Evolutionary conservation across 768 basidiomycete species (phyloP), one percentile per base, ranked within the genome.

Genomic region (Kondoa subrosea): DNA sequence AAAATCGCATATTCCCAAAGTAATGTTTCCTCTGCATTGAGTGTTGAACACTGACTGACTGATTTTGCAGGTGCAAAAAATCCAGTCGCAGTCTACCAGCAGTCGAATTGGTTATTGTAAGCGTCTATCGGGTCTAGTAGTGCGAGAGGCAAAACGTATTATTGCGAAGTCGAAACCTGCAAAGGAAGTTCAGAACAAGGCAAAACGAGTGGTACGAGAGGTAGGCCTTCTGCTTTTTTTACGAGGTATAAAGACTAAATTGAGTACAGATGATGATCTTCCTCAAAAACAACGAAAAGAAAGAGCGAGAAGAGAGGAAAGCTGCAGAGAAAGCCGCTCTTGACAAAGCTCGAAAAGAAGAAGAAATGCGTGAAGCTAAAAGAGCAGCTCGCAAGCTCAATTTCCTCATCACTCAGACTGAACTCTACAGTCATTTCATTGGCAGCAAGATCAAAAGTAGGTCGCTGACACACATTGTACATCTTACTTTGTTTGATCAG

Each of bases 371-470:
- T 56, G 95, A 99, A 78, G 87, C 88, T 15, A 87, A 91, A 50
- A 81, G 95, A 64, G 90, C 93, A 77, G 89, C 91, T 15, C 83
- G 93, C 72, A 96, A 97, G 77, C 84, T 99, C 29, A 95, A 99
- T 79, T 99, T 97, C 79, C 81, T 99, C 78, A 91, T 99, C 77
- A 96, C 89, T 68, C 93, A 97, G 78, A 97, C 95, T 2, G 95
- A 99, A 76, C 83, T 97, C 4, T 99, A 97, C 78, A 91, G 89
- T 72, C 95, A 99, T 79, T 97, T 99, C 82, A 91, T 99, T 68
- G 93, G 93, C 33, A 95, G 85, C 78, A 97, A 97, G 79, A 82
- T 80, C 69, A 78, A 79, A 72, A 78, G 78, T 72, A 50, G 57
- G 76, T 57, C 4, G 30, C 32, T 25, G 14, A 21, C 15, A 50